Evolutionary conservation across 2,329 filamentous ascomycete species (phyloP).

Genomic region (Trichoderma sp.): DNA sequence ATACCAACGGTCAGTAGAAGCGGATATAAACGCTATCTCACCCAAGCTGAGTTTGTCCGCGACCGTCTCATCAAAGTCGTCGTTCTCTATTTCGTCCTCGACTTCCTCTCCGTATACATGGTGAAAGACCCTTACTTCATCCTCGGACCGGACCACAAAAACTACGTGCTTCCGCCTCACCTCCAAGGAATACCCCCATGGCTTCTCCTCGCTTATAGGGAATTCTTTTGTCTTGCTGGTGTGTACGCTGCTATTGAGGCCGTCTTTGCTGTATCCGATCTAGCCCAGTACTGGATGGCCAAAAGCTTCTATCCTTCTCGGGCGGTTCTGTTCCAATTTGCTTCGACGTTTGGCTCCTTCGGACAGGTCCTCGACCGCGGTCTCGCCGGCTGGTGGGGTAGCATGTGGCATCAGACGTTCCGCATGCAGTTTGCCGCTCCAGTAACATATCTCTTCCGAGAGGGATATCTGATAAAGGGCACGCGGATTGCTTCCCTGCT

Average conservation of each 20-base stretch:
- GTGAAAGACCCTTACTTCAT: constrained; percentile 79
- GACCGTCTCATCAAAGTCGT: constrained; percentile 49
- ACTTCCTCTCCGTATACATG: constrained; percentile 68
- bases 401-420: constrained; percentile 91
- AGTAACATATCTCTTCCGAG: constrained; percentile 47
- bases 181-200: constrained; percentile 44
- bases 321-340: constrained; percentile 53
- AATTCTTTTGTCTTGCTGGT: constrained; percentile 54
- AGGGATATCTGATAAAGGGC: constrained; percentile 42
- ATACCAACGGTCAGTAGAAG: constrained; percentile 45
- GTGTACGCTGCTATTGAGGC: constrained; percentile 63
- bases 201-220: constrained; percentile 56
- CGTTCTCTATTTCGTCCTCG: constrained; percentile 65
- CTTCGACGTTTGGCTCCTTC: constrained; percentile 58
- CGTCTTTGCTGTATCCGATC: constrained; percentile 60
- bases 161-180: constrained; percentile 43
- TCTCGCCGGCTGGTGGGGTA: constrained; percentile 78
- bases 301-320: constrained; percentile 54
- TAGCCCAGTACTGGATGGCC: constrained; percentile 54
- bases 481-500: constrained; percentile 29
- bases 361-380: constrained; percentile 65
- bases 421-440: constrained; percentile 70
- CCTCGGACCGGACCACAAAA: constrained; percentile 47
- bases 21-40: constrained; percentile 49
- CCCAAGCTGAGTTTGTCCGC: constrained; percentile 47